Conservation (phyloP, 805 yeast genomes). For the Pichia sporocuriosa region DNA sequence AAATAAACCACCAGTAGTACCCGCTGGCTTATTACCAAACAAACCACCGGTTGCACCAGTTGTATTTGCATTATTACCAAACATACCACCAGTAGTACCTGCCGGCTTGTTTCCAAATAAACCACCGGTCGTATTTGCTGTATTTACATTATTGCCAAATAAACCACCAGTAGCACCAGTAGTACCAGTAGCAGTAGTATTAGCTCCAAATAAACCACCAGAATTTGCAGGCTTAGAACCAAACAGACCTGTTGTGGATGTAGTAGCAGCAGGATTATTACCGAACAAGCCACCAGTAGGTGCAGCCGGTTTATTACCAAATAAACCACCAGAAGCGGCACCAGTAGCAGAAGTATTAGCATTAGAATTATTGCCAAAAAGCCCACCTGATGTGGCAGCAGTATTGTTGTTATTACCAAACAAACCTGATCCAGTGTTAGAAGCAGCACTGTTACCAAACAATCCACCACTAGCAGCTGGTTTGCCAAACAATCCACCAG, state of each 20-base stretch:
- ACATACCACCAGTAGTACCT: slow-evolving; percentile 18
- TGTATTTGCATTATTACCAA: slow-evolving; percentile 19
- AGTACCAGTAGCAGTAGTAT: slow-evolving; percentile 14
- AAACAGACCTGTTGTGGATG: slow-evolving; percentile 15
- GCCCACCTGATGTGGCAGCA: slow-evolving; percentile 13
- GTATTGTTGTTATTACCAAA: slow-evolving; percentile 30
- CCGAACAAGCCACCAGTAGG: slow-evolving; percentile 17
- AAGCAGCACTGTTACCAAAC: slow-evolving; percentile 25
- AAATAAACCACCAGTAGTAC: slow-evolving; percentile 21
- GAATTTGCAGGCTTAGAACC: slow-evolving; percentile 31
- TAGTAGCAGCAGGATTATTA: slow-evolving; percentile 14
- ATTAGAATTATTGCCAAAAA: slow-evolving; percentile 24
- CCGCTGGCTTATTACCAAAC: slow-evolving; percentile 14
- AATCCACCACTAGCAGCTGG: slow-evolving; percentile 24
- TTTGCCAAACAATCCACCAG: slow-evolving; percentile 9
- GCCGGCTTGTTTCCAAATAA: slow-evolving; percentile 31
- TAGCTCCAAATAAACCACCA: slow-evolving; percentile 28
- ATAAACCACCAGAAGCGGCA: slow-evolving; percentile 18
- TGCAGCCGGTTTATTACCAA: slow-evolving; percentile 20
- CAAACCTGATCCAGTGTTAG: slow-evolving; percentile 19
- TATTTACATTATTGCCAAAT: slow-evolving; percentile 21
- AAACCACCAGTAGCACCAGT: slow-evolving; percentile 21
- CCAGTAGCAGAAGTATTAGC: slow-evolving; percentile 25
- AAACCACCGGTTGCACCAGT: slow-evolving; percentile 15
- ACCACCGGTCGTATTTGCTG: slow-evolving; percentile 26